These are phyloP conservation scores for Linnemannia exigua DNA, from an alignment of 192 early-diverging fungal genomes.

Conservation along the genomic window DNA sequence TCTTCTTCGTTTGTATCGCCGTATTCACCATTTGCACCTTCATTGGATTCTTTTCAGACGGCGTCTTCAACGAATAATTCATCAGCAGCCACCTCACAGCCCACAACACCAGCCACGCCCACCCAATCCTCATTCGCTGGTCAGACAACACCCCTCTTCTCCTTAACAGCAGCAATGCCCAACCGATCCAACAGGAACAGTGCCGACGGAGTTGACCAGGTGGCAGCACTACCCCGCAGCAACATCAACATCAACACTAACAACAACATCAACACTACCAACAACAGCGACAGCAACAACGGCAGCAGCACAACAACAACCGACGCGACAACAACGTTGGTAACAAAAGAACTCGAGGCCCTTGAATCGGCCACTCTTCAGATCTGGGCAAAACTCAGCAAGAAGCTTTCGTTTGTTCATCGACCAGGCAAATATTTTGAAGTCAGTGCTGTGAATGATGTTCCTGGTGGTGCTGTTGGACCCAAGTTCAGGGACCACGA, in stretches of 20 bases:
- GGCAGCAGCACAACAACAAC: too few species aligned
- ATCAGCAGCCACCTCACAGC: not conserved
- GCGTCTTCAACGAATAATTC: not conserved
- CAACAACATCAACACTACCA: too few species aligned
- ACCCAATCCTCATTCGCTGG: not conserved
- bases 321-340: not conserved
- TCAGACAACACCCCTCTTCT: not conserved
- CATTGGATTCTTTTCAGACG: not conserved
- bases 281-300: too few species aligned
- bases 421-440: constrained; percentile 18
- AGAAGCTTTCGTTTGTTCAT: constrained; percentile 50
- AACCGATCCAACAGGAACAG: not conserved
- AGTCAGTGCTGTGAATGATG: not conserved
- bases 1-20: not conserved
- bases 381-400: constrained; percentile 31
- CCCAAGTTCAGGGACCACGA: not conserved
- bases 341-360: constrained; percentile 32
- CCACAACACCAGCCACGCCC: not conserved
- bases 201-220: not conserved
- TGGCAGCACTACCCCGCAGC: too few species aligned
- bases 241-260: too few species aligned
- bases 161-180: not conserved
- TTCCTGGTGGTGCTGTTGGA: not conserved
- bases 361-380: constrained; percentile 23
- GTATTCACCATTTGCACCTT: not conserved